Conservation (phyloP, 73 alveolate genomes). For the Tetrahymena borealis region DNA sequence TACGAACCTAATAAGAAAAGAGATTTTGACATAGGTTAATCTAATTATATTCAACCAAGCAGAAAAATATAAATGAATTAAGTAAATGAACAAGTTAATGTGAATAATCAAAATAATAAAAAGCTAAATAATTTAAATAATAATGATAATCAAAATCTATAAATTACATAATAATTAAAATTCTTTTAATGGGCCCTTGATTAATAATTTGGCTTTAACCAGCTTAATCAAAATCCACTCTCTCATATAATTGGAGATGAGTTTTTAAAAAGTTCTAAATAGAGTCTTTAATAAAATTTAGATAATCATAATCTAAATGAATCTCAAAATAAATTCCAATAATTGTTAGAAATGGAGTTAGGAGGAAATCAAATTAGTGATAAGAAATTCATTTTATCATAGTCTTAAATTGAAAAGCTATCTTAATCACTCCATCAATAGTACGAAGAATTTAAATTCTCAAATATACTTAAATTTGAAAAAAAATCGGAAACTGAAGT, state of each 20-base stretch:
- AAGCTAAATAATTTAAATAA: neutral
- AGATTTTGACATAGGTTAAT: too few species aligned
- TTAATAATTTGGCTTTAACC: neutral
- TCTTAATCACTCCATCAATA: neutral
- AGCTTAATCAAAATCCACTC: neutral
- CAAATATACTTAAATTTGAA: neutral
- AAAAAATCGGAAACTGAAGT: neutral
- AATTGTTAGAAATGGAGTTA: neutral
- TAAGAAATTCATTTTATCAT: neutral
- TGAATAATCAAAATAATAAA: neutral
- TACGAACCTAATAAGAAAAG: too few species aligned
- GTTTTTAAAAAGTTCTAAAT: neutral
- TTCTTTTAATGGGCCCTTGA: neutral
- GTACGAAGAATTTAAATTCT: neutral
- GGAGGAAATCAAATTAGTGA: neutral
- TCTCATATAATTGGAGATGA: neutral
- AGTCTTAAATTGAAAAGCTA: neutral
- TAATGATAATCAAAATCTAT: neutral
- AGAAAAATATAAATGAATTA: too few species aligned
- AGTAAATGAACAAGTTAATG: neutral
- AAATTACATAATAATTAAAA: neutral
- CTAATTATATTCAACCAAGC: neutral
- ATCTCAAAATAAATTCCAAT: neutral
- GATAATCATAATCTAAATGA: neutral
- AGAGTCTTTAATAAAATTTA: neutral